Conservation (phyloP, 805 yeast genomes). For the Torulaspora gathmanii region DNA sequence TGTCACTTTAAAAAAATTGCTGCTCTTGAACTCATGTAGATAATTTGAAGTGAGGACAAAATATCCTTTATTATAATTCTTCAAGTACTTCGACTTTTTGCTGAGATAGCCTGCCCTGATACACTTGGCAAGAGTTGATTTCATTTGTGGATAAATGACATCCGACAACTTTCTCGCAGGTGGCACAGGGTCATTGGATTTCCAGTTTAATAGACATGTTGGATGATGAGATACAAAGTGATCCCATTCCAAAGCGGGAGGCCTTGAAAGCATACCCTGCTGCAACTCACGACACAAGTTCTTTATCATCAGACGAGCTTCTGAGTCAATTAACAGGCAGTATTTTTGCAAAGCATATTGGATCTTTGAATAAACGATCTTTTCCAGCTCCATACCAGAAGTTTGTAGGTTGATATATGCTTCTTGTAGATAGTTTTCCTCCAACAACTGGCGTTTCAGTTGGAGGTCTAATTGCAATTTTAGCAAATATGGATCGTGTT, state of each 20-base stretch:
- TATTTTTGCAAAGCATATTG: conserved; percentile 54
- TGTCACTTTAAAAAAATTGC: conserved; percentile 30
- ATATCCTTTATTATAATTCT: conserved; percentile 57
- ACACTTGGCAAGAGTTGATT: conserved; percentile 46
- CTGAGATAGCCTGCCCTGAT: conserved; percentile 56
- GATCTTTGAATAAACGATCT: conserved; percentile 57
- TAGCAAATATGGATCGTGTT: conserved; percentile 58
- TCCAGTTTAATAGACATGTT: conserved; percentile 39
- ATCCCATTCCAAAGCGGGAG: conserved; percentile 67
- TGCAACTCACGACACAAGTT: conserved; percentile 44
- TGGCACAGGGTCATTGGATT: conserved; percentile 40
- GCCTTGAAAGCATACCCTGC: conserved; percentile 48
- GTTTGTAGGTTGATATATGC: conserved; percentile 60
- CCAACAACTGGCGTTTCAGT: conserved; percentile 53
- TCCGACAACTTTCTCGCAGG: conserved; percentile 47
- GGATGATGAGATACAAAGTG: conserved; percentile 48
- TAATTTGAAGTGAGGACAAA: conserved; percentile 64
- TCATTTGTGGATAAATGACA: conserved; percentile 50
- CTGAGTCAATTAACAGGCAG: conserved; percentile 47
- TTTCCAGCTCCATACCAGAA: conserved; percentile 60
- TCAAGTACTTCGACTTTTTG: conserved; percentile 57
- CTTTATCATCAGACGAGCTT: conserved; percentile 50
- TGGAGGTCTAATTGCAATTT: conserved; percentile 61
- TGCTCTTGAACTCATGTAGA: conserved; percentile 58
- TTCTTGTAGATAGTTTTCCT: conserved; percentile 62